Evolutionary conservation across 176 grass and related monocot species (phyloP).

Genomic region (Ensete ventricosum): DNA sequence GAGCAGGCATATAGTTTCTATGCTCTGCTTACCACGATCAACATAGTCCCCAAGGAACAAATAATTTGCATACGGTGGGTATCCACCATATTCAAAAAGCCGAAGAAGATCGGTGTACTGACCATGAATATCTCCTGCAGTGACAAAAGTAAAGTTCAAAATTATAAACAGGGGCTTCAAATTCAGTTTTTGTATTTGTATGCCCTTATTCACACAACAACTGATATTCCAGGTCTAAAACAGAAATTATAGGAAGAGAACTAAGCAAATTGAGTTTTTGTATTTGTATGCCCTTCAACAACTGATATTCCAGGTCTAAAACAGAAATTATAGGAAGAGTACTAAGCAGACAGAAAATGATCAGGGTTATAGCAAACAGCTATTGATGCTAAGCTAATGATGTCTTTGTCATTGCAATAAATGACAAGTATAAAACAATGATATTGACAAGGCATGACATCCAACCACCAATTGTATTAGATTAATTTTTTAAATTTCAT

Average conservation of each 20-base stretch:
- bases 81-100: neutral
- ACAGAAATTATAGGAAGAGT: too few species aligned
- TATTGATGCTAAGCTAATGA: too few species aligned
- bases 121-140: neutral
- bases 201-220: neutral
- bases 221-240: neutral
- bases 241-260: too few species aligned
- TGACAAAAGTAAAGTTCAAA: neutral
- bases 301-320: neutral
- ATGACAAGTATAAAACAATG: too few species aligned
- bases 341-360: too few species aligned
- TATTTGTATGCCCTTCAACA: neutral
- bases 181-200: neutral
- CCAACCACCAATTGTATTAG: too few species aligned
- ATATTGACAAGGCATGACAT: too few species aligned
- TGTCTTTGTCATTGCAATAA: too few species aligned
- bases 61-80: neutral
- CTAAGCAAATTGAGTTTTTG: neutral
- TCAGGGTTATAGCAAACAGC: too few species aligned
- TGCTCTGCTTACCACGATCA: neutral
- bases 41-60: conserved; percentile 4
- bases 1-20: neutral
- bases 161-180: neutral
- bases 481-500: too few species aligned
- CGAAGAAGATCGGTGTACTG: conserved; percentile 9